These are phyloP conservation scores for Beauveria varroae DNA, from an alignment of 2,329 filamentous ascomycete species.

Conservation along the genomic window DNA sequence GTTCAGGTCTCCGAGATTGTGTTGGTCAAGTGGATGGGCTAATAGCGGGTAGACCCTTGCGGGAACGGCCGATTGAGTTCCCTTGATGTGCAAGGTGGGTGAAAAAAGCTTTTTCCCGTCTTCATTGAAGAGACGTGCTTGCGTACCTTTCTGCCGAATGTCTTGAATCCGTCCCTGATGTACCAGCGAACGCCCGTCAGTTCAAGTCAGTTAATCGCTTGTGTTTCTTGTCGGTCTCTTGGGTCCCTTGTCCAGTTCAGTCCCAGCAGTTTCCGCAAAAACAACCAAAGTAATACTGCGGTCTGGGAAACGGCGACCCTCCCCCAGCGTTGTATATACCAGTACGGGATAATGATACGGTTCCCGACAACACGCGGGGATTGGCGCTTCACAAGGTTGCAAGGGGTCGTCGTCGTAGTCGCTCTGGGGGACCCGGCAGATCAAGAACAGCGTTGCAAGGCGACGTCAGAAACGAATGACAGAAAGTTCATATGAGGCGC, in stretches of 20 bases:
- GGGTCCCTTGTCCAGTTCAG: too few species aligned
- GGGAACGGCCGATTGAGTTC: not conserved
- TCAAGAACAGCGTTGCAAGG: not conserved
- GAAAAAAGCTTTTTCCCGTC: too few species aligned
- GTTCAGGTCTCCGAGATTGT: not conserved
- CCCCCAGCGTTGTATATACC: not conserved
- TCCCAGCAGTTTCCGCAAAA: too few species aligned
- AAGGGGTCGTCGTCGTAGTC: not conserved
- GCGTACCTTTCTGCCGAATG: too few species aligned
- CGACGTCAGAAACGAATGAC: not conserved
- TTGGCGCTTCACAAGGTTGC: not conserved
- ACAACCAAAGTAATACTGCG: too few species aligned
- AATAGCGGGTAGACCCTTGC: not conserved
- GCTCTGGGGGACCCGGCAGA: not conserved
- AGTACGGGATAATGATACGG: not conserved
- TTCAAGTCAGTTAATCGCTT: too few species aligned
- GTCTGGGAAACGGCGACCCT: too few species aligned
- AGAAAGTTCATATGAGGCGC: not conserved
- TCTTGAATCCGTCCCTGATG: too few species aligned
- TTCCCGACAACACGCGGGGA: not conserved
- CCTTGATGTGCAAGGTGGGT: too few species aligned
- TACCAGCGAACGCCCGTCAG: too few species aligned
- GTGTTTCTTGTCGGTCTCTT: too few species aligned
- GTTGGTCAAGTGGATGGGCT: slow-evolving; percentile 3
- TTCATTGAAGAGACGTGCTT: not conserved